phyloP scores from a whole-genome alignment of 176 grass and related monocot genomes.

The Areca catechu region DNA sequence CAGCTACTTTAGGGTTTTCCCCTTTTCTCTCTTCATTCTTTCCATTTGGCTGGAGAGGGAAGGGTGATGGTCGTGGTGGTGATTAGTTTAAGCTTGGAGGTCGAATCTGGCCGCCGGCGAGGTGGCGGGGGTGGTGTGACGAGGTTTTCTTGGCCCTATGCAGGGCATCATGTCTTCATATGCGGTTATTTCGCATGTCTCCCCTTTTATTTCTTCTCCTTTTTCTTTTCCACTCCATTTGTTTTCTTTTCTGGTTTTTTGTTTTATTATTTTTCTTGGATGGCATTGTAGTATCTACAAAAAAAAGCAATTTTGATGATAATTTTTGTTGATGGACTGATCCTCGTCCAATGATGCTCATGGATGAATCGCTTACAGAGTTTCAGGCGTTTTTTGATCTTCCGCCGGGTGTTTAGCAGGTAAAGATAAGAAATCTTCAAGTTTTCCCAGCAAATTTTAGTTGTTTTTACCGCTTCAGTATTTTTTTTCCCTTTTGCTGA shows the following conservation, averaged over 20 bases:
- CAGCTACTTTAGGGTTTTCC: too few relatives aligned
- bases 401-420: conserved; percentile 45
- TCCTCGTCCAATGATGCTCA: conserved; percentile 32
- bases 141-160: conserved; percentile 49
- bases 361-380: conserved; percentile 19
- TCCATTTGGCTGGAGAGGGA: too few relatives aligned
- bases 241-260: not conserved
- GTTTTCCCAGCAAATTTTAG: not conserved
- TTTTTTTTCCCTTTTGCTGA: too few relatives aligned
- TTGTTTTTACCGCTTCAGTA: not conserved
- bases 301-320: not conserved
- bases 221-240: not conserved
- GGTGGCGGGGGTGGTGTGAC: conserved; percentile 28
- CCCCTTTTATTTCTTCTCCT: not conserved
- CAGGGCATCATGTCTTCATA: conserved; percentile 30
- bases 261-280: not conserved
- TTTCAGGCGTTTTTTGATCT: conserved; percentile 56
- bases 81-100: too few relatives aligned
- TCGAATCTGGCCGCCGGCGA: too few relatives aligned
- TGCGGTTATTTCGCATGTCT: conserved; percentile 51
- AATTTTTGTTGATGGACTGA: conserved; percentile 28
- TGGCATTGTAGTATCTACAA: not conserved
- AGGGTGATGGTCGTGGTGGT: too few relatives aligned
- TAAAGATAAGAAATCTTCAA: conserved; percentile 9
- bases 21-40: too few relatives aligned